These are phyloP conservation scores for Euphrasia arctica DNA, from an alignment of 305 asterid genomes.

Conservation along the genomic window DNA sequence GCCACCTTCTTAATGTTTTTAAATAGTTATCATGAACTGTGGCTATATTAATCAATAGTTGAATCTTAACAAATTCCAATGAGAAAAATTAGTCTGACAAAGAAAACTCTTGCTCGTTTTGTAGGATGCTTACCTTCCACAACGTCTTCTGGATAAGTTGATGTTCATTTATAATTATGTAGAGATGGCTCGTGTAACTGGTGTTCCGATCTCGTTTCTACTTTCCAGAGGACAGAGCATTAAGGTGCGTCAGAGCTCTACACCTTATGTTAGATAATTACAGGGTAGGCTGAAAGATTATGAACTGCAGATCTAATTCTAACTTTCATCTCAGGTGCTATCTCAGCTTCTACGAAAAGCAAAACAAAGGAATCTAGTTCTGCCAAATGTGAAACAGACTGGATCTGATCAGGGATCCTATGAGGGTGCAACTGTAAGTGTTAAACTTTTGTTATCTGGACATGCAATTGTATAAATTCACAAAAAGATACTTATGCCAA, in stretches of 20 bases:
- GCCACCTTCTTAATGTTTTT: background rate
- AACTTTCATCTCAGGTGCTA: constrained; percentile 58
- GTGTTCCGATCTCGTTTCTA: constrained; percentile 96
- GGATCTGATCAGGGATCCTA: constrained; percentile 94
- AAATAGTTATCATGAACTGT: background rate
- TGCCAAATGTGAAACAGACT: constrained; percentile 94
- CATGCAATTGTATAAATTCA: constrained; percentile 17
- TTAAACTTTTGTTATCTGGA: constrained; percentile 22
- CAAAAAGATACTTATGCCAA: constrained; percentile 8
- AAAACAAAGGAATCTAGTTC: constrained; percentile 72
- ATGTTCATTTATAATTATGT: constrained; percentile 94
- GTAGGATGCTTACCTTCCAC: constrained; percentile 99
- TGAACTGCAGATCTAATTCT: constrained; percentile 30
- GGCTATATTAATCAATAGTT: background rate
- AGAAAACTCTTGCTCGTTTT: constrained; percentile 22
- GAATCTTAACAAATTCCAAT: background rate
- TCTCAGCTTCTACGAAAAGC: constrained; percentile 99
- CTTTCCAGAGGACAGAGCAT: constrained; percentile 99
- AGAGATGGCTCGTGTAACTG: constrained; percentile 99
- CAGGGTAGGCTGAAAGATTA: constrained; percentile 16
- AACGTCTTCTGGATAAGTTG: constrained; percentile 95
- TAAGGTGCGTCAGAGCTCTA: constrained; percentile 49
- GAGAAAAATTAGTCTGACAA: background rate
- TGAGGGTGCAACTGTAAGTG: constrained; percentile 98
- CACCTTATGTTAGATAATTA: constrained; percentile 11